Evolutionary conservation across 2,329 filamentous ascomycete species (phyloP), one percentile per base, ranked within the genome.

Genomic region (Pestalotiopsis sp.): DNA sequence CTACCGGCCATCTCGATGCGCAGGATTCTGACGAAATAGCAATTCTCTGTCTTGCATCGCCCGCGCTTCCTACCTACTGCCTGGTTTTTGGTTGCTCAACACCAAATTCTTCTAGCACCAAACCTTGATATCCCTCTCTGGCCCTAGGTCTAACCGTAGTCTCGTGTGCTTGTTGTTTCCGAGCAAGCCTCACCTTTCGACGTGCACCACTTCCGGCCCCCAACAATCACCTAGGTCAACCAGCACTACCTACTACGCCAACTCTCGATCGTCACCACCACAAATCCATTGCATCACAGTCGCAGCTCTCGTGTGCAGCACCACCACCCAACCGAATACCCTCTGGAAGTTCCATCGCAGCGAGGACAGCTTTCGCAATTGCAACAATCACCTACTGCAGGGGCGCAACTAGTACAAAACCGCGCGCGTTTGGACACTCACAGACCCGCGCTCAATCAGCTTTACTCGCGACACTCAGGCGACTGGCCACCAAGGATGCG

Each of bases 401-500:
- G n/a, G 45, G 17, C 20, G 17, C 45, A 52, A 9, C 14, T 52
- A n/a, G 45, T 52, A n/a, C 45, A 59, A 59, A 59, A 59, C n/a
- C 57, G 57, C 57, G 57, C 23, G 23, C 27, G 23, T 59, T 59
- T 59, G 14, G 57, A 59, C 45, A 31, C 57, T 59, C 57, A 25
- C 20, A 59, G 57, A 25, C 27, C 57, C 23, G 13, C 23, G 23
- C 57, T 59, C 23, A 25, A 25, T n/a, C 59, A 39, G 14, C 27
- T 61, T n/a, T 39, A 25, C 56, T 25, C 56, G 17, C 56, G 4
- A 58, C 56, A 25, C 23, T 20, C 56, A 1, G 45, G 23, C 23
- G 57, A 59, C 57, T 31, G 23, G 57, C 20, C 23, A 31, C 23
- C 13, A 59, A 66, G 36, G 36, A 66, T 66, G 65, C 65, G 57